These are phyloP conservation scores for Lasiosphaeria hispida DNA, from an alignment of 495 filamentous ascomycete species.

Conservation along the genomic window DNA sequence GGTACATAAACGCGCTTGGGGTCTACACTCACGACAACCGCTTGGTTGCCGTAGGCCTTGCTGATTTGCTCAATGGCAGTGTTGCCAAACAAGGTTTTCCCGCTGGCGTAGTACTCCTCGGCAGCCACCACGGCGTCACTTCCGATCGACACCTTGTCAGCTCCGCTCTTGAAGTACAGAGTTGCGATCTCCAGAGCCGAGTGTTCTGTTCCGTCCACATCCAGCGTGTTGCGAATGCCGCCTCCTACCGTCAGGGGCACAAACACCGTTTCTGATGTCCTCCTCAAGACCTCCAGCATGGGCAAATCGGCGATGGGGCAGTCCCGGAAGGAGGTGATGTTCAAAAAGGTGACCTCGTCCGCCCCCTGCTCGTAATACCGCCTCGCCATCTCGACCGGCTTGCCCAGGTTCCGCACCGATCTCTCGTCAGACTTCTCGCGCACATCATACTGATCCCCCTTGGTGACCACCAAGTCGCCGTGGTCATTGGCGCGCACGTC, in stretches of 20 bases:
- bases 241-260: conserved; percentile 96
- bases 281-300: conserved; percentile 89
- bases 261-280: conserved; percentile 88
- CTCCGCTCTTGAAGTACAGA: conserved; percentile 96
- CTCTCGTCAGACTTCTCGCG: conserved; percentile 81
- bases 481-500: conserved; percentile 96
- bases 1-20: conserved; percentile 86
- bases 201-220: conserved; percentile 82
- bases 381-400: conserved; percentile 91
- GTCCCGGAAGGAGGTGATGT: conserved; percentile 96
- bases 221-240: conserved; percentile 86
- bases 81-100: conserved; percentile 66
- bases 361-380: conserved; percentile 96
- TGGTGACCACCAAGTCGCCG: conserved; percentile 94
- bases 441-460: conserved; percentile 99
- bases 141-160: conserved; percentile 98
- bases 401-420: conserved; percentile 87
- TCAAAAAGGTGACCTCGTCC: conserved; percentile 94
- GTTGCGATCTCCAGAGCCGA: conserved; percentile 89
- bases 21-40: conserved; percentile 94
- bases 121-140: conserved; percentile 91
- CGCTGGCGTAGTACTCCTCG: conserved; percentile 75
- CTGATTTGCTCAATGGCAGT: conserved; percentile 96
- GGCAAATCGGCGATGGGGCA: conserved; percentile 87
- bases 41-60: conserved; percentile 90